A percentile compares a stretch with the other conserved stretches of the same genome.
phyloP scores from a whole-genome alignment of 2,329 filamentous ascomycete genomes.

The Emmonsia crescens region DNA sequence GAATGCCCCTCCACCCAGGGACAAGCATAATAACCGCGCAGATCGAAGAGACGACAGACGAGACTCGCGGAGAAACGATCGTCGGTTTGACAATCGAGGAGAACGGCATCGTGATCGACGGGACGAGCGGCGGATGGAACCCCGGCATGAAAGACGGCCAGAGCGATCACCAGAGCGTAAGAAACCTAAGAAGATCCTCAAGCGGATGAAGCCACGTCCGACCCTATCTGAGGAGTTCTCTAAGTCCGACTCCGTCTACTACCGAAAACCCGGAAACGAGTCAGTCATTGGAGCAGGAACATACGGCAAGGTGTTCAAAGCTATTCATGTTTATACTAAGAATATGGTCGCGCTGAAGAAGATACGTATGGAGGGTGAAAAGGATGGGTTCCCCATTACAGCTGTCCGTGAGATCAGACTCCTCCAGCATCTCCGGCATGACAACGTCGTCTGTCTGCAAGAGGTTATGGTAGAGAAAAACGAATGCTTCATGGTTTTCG shows the following conservation, averaged over 20 bases:
- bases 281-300: constrained; percentile 93
- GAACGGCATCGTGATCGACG: constrained; percentile 25
- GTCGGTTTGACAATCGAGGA: constrained; percentile 30
- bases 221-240: constrained; percentile 60
- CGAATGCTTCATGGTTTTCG: constrained; percentile 99
- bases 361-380: constrained; percentile 98
- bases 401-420: constrained; percentile 95
- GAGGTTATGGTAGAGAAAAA: constrained; percentile 99
- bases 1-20: constrained; percentile 25
- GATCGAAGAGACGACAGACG: constrained; percentile 34
- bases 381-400: constrained; percentile 96
- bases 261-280: constrained; percentile 90
- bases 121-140: constrained; percentile 13
- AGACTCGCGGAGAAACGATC: constrained; percentile 30
- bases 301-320: constrained; percentile 94
- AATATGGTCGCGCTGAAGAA: constrained; percentile 85
- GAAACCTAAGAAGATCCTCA: constrained; percentile 52
- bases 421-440: constrained; percentile 81
- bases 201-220: constrained; percentile 60
- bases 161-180: constrained; percentile 37
- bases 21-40: constrained; percentile 30
- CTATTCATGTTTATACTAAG: constrained; percentile 65
- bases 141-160: constrained; percentile 35
- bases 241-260: constrained; percentile 80
- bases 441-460: constrained; percentile 75